These are phyloP conservation scores for Trichocomaceae sp. DNA, from an alignment of 2,329 filamentous ascomycete species.

Conservation along the genomic window DNA sequence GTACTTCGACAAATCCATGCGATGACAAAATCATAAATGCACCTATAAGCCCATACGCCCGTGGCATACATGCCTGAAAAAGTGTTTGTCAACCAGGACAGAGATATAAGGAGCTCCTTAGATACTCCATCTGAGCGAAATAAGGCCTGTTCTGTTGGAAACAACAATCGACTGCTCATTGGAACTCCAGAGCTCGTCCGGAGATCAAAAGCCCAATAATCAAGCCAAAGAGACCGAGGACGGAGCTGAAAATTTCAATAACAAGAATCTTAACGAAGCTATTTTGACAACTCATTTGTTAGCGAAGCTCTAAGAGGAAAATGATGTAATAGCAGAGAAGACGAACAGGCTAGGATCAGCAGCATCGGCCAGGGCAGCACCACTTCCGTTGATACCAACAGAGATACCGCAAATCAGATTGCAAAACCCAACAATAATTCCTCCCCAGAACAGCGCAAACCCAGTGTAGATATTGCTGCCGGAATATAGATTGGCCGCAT, in stretches of 20 bases:
- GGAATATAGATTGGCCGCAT: conserved; percentile 60
- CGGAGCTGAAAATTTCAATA: conserved; percentile 98
- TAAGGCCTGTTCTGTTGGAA: background rate
- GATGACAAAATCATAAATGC: conserved; percentile 19
- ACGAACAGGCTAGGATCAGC: conserved; percentile 82
- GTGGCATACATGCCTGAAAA: conserved; percentile 32
- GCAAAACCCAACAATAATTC: conserved; percentile 88
- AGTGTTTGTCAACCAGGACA: conserved; percentile 12
- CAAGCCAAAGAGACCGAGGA: conserved; percentile 89
- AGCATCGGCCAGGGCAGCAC: conserved; percentile 91
- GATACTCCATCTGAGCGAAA: background rate
- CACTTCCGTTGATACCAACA: conserved; percentile 96
- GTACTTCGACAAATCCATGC: conserved; percentile 20
- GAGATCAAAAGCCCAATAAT: conserved; percentile 89
- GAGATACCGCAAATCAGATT: conserved; percentile 94
- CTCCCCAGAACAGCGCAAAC: conserved; percentile 92
- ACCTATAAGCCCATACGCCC: conserved; percentile 31
- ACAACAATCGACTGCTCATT: conserved; percentile 19
- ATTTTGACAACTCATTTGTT: conserved; percentile 9
- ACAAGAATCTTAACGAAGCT: conserved; percentile 99
- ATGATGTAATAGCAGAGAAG: background rate
- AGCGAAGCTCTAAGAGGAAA: background rate
- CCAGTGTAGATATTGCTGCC: conserved; percentile 86
- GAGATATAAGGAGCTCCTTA: conserved; percentile 4
- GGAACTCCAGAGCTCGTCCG: conserved; percentile 72